phyloP scores from a whole-genome alignment of 2,329 filamentous ascomycete genomes.

The Colletotrichum sp. region DNA sequence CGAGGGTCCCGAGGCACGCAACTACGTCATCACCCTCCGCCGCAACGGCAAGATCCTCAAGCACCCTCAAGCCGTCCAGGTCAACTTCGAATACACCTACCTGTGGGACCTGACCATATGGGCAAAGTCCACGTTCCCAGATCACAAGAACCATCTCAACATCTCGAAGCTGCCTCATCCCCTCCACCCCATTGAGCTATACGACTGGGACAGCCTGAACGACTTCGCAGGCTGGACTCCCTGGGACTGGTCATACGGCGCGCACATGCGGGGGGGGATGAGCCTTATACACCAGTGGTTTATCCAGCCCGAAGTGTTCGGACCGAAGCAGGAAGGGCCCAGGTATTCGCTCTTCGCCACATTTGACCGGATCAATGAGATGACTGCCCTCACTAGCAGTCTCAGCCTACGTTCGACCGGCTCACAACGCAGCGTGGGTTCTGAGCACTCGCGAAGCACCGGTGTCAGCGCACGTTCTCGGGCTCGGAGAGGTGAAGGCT shows the following conservation, averaged over 20 bases:
- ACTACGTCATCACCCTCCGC: neutral
- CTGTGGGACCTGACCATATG: neutral
- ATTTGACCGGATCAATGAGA: too few species aligned
- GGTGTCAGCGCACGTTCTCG: neutral
- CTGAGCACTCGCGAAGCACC: neutral
- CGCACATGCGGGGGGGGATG: neutral
- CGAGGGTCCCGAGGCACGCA: neutral
- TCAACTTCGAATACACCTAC: accelerated
- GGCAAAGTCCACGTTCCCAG: accelerated
- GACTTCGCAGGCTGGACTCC: neutral
- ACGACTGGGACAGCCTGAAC: accelerated
- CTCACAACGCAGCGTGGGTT: neutral
- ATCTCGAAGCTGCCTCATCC: neutral
- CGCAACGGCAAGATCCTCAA: neutral
- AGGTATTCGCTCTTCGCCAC: too few species aligned
- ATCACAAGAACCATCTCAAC: neutral
- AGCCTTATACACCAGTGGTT: neutral
- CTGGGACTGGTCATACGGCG: accelerated
- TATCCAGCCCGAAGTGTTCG: accelerated
- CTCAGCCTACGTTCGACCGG: neutral
- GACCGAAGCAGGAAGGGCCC: neutral
- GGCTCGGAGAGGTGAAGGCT: neutral
- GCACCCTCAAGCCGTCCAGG: accelerated
- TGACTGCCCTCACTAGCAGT: neutral
- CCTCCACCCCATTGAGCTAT: accelerated